phyloP scores from a whole-genome alignment of 1,284 basidiomycete genomes.

The Puccinia polysora region DNA sequence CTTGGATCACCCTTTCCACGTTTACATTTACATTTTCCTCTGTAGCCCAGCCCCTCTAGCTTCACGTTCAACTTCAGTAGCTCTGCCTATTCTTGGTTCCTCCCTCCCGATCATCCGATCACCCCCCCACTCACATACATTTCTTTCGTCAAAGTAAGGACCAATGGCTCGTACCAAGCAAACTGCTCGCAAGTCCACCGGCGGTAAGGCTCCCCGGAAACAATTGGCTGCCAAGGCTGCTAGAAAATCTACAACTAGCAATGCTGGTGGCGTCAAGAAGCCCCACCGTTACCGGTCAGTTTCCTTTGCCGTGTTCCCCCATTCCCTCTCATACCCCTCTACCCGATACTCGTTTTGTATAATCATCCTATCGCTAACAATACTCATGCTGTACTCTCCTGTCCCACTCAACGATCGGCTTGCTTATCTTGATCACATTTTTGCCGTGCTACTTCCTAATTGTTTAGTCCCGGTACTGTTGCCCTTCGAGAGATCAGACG shows the following conservation, averaged over 20 bases:
- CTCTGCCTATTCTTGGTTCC: neutral
- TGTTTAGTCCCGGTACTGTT: constrained; percentile 49
- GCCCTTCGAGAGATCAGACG: constrained; percentile 51
- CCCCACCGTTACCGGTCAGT: constrained; percentile 60
- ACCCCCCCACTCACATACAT: neutral
- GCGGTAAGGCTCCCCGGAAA: constrained; percentile 60
- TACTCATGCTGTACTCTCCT: neutral
- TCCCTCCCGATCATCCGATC: neutral
- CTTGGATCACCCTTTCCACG: no score
- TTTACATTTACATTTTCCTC: no score
- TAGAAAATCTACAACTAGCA: constrained; percentile 56
- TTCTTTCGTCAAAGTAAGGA: neutral
- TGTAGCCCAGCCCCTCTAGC: no score
- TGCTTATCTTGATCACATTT: neutral
- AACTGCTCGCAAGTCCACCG: constrained; percentile 65
- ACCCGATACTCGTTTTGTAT: neutral
- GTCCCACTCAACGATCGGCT: no score
- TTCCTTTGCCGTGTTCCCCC: constrained; percentile 58
- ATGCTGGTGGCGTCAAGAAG: constrained; percentile 63
- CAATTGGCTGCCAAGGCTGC: constrained; percentile 59
- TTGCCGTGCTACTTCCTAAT: constrained; percentile 1
- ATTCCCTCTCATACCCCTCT: constrained; percentile 53
- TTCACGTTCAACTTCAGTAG: no score
- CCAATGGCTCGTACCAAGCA: constrained; percentile 54
- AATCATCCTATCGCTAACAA: neutral